Percentiles rank a stretch among this genome's conserved stretches.
These are phyloP conservation scores for Phoma sp. DNA, from an alignment of 2,329 filamentous ascomycete genomes.

Conservation along the genomic window DNA sequence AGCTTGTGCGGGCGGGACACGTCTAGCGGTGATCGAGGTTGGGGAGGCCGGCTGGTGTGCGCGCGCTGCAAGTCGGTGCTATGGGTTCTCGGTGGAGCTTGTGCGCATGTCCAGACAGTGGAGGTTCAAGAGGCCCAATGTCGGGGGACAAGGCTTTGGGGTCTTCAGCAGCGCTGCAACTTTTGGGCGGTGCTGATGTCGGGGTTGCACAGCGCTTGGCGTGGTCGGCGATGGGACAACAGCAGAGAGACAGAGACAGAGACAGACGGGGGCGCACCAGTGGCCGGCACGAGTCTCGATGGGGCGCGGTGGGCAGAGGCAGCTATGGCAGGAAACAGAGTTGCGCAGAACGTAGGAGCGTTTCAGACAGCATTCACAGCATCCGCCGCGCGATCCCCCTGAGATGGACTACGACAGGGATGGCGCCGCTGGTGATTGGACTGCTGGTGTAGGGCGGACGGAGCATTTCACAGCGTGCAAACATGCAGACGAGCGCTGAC, in stretches of 20 bases:
- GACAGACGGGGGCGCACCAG: neutral
- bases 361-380: conserved; percentile 1
- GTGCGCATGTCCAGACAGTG: conserved; percentile 10
- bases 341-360: conserved; percentile 2
- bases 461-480: conserved; percentile 8
- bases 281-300: neutral
- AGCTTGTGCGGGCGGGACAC: neutral
- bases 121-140: neutral
- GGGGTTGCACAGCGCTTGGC: conserved; percentile 9
- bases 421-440: conserved; percentile 4
- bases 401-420: conserved; percentile 16
- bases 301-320: neutral
- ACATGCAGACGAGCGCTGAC: neutral
- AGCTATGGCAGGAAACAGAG: neutral
- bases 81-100: neutral
- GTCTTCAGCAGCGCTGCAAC: conserved; percentile 5
- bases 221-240: conserved; percentile 1
- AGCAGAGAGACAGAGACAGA: neutral
- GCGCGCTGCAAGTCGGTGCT: neutral
- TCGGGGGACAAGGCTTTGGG: conserved; percentile 2
- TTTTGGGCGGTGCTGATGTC: conserved; percentile 9
- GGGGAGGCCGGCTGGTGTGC: conserved; percentile 13
- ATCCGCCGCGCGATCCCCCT: conserved; percentile 11
- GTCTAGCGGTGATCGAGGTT: conserved; percentile 11
- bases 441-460: conserved; percentile 1